phyloP scores from a whole-genome alignment of 2,329 filamentous ascomycete species.

The Phoma sp. region DNA sequence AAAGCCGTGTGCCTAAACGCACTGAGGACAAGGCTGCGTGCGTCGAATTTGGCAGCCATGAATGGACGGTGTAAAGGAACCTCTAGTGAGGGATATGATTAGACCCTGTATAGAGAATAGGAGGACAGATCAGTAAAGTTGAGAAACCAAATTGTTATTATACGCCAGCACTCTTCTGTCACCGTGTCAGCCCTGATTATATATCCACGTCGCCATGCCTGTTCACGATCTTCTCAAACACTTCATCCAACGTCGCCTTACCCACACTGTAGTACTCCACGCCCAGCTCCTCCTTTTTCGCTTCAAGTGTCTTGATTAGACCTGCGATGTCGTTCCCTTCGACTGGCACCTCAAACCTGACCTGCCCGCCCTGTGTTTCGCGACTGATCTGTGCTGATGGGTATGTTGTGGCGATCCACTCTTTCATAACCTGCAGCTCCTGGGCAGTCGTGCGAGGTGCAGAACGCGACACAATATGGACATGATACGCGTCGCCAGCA shows the following conservation, averaged over 20 bases:
- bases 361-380: constrained; percentile 73
- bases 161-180: too few species aligned
- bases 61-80: too few species aligned
- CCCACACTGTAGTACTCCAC: constrained; percentile 85
- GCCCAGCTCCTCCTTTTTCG: constrained; percentile 68
- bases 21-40: too few species aligned
- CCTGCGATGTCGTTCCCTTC: constrained; percentile 62
- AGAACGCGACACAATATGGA: constrained; percentile 75
- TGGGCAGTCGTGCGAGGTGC: constrained; percentile 72
- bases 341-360: constrained; percentile 75
- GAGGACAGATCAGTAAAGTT: too few species aligned
- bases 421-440: constrained; percentile 68
- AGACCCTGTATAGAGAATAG: too few species aligned
- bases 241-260: constrained; percentile 78
- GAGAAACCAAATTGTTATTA: too few species aligned
- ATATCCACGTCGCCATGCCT: constrained; percentile 13
- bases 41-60: too few species aligned
- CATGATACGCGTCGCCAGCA: constrained; percentile 56
- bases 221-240: constrained; percentile 79
- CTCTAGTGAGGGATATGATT: too few species aligned
- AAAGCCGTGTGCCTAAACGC: too few species aligned
- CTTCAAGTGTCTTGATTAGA: constrained; percentile 73
- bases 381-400: constrained; percentile 59
- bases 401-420: constrained; percentile 68
- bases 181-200: neutral